These are phyloP conservation scores for Stephania japonica DNA, from an alignment of 164 flowering plant genomes.

Conservation along the genomic window DNA sequence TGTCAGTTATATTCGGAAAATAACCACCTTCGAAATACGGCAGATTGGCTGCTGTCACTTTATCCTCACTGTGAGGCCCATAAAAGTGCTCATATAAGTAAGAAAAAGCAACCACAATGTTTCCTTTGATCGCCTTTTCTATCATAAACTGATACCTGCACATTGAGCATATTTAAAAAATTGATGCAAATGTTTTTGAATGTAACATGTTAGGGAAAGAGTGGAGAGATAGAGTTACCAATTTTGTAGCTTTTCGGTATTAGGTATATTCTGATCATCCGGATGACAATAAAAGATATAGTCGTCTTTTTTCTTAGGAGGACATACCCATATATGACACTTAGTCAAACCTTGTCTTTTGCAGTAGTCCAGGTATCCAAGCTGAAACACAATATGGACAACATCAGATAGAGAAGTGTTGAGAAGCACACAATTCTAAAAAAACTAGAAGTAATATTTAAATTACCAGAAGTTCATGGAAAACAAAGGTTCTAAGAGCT, in stretches of 20 bases:
- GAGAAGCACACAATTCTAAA: background rate
- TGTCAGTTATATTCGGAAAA: constrained; percentile 50
- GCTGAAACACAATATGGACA: constrained; percentile 40
- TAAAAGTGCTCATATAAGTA: constrained; percentile 55
- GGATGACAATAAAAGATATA: constrained; percentile 94
- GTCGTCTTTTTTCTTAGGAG: constrained; percentile 58
- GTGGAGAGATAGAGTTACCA: constrained; percentile 57
- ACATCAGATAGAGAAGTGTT: background rate
- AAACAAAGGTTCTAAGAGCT: constrained; percentile 94
- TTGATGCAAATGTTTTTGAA: constrained; percentile 37
- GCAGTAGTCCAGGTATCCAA: constrained; percentile 77
- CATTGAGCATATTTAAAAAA: constrained; percentile 2
- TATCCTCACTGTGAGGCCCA: constrained; percentile 24
- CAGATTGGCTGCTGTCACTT: constrained; percentile 53
- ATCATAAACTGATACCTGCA: constrained; percentile 56
- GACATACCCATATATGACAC: constrained; percentile 65
- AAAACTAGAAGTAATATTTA: background rate
- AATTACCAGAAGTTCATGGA: constrained; percentile 92
- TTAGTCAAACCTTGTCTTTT: constrained; percentile 54
- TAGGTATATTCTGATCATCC: constrained; percentile 97
- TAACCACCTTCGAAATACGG: constrained; percentile 73
- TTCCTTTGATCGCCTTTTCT: constrained; percentile 40
- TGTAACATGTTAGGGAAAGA: constrained; percentile 20
- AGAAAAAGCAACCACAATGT: constrained; percentile 34
- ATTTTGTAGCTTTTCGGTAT: constrained; percentile 92